Base-by-base conservation (phyloP, 495 filamentous ascomycete genomes). In the Friedmanniomyces endolithicus region DNA sequence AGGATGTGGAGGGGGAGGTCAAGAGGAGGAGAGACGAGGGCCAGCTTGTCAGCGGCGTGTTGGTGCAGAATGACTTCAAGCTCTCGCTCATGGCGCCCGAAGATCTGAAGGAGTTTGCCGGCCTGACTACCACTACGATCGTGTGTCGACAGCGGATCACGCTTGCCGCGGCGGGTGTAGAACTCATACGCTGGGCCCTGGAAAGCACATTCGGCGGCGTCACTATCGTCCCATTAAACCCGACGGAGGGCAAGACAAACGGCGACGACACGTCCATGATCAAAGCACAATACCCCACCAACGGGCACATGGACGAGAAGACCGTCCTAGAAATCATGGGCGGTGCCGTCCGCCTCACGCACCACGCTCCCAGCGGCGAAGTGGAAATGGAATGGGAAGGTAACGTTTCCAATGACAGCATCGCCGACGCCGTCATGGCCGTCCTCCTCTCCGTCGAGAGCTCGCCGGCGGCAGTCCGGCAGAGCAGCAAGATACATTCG, bases 31-130 rank as follows among this genome's bases (percentile, higher is more conserved):
- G 14, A 72, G 74, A 14, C 58, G 71, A 46, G 70, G 63, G 70
- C 0, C 72, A 77, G 40, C 67, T 96, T 17, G 80, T 98, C 63
- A 83, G 82, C 6, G 92, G 94, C 25, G 92, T 98, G 3, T 72
- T 98, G 6, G 89, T 98, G 24, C 89, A 97, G 62, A 95, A 90
- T 64, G 92, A 95, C 60, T 97, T 97, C 67, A 92, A 96, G 65
- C 77, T 97, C 72, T 87, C 83, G 0, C 73, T 98, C 8, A 97
- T 98, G 92, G 90, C 88, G 4, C 88, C 92, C 0, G 90, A 96
- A 57, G 92, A 98, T 65, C 74, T 98, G 25, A 80, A 87, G 50
- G 92, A 98, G 68, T 98, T 95, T 64, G 92, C 92, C 2, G 94
- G 94, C 11, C 72, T 98, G 9, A 94, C 87, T 0, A 97, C 92